Base-by-base conservation (phyloP, 2,329 filamentous ascomycete genomes). In the Fusarium nanum region DNA sequence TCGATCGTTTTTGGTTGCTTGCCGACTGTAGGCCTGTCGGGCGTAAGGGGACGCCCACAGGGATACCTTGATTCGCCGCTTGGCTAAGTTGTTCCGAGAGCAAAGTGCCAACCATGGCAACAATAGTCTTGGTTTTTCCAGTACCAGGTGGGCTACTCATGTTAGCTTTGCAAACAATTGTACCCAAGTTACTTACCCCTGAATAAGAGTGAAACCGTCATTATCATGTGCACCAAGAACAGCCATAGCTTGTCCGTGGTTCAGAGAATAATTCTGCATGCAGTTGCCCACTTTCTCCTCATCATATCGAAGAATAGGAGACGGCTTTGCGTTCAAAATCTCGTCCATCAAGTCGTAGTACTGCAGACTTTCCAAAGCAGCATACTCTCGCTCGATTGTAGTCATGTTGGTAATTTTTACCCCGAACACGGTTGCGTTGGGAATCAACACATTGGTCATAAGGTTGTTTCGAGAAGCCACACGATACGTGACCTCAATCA, bases 331-430 rank as follows among this genome's bases (percentile, higher is more conserved):
- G 73, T 90, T 90, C 49, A 97, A 85, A 60, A 99, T 93, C 80
- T 99, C 96, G 61, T 95, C 92, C 83, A 95, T 97, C 22, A 99
- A 85, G 80, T 99, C 96, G 75, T 98, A 99, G 79, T 97, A 98
- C 78, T 97, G 92, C 68, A 99, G 81, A 75, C 93, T 95, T 81
- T 94, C 92, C 30, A 99, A 82, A 1, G 96, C 93, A 60, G 94
- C 96, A 78, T 94, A 99, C 80, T 99, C 96, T 78, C 96, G 91
- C 82, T 99, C 95, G 54, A 98, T 91, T 1, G 96, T 96, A 3
- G 92, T 97, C 84, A 99, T 92, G 64, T 95, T 97, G 56, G 94
- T 93, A 71, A 99, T 90, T 76, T 97, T 97, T 60, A 93, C 85
- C 4, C 90, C 94, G 74, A 89, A 87, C 0, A 97, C 85, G 41